Conservation (phyloP, 352 stramenopile species). For the Globisporangium acanthophoron region DNA sequence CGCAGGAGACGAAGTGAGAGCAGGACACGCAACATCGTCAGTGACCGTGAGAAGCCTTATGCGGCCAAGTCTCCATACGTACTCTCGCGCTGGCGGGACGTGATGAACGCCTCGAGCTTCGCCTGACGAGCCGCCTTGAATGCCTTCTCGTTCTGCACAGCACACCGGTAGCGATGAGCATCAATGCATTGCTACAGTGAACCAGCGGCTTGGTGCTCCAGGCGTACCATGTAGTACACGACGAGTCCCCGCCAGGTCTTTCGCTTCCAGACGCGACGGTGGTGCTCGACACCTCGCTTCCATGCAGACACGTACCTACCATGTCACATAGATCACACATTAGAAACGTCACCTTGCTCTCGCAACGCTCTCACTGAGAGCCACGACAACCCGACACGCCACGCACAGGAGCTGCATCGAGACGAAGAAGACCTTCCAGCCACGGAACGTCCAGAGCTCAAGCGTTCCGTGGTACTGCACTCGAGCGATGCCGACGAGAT, state of each 20-base stretch:
- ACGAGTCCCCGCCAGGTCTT: slow-evolving; percentile 8
- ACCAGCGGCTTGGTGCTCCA: neutral
- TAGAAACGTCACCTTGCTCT: neutral
- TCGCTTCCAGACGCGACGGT: slow-evolving; percentile 6
- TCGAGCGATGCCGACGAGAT: slow-evolving; percentile 13
- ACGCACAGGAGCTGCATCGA: slow-evolving; percentile 46
- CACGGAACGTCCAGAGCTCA: slow-evolving; percentile 23
- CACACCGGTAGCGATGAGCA: too few species aligned
- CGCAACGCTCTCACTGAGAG: neutral
- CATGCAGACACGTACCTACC: slow-evolving; percentile 28
- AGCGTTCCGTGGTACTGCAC: slow-evolving; percentile 20
- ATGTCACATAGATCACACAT: neutral
- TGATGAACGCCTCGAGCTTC: slow-evolving; percentile 24
- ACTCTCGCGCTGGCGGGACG: slow-evolving; percentile 31
- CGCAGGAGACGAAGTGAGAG: neutral
- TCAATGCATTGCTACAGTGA: too few species aligned
- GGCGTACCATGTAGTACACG: slow-evolving; percentile 27
- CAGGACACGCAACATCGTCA: neutral
- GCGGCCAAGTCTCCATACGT: neutral
- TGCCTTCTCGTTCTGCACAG: slow-evolving; percentile 22
- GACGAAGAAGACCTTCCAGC: slow-evolving; percentile 32
- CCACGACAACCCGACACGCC: too few species aligned
- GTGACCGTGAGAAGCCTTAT: too few species aligned
- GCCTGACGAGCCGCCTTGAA: slow-evolving; percentile 21
- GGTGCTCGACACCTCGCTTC: slow-evolving; percentile 23